Evolutionary conservation across 495 filamentous ascomycete genomes (phyloP).

Genomic region (Trichoderma virens): DNA sequence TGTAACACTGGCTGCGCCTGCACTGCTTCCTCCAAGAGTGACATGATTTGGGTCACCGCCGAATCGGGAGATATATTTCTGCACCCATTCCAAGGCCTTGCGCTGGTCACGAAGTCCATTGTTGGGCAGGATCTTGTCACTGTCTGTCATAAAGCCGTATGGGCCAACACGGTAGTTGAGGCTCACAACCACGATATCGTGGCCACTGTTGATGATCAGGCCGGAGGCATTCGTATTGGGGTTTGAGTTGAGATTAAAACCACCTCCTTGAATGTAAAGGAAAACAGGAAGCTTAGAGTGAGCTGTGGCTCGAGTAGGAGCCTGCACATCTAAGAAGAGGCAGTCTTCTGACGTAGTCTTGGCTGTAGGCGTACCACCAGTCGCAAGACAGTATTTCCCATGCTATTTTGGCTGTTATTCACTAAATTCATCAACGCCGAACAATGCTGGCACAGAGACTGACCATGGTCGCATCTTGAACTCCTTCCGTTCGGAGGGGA

Average conservation of each 20-base stretch:
- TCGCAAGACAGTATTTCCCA: constrained; percentile 13
- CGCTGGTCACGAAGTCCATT: constrained; percentile 55
- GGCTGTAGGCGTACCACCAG: constrained; percentile 5
- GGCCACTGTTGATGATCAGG: constrained; percentile 41
- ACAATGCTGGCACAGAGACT: constrained; percentile 6
- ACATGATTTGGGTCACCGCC: constrained; percentile 53
- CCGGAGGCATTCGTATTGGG: constrained; percentile 46
- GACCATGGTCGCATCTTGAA: constrained; percentile 40
- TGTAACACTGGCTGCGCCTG: constrained; percentile 37
- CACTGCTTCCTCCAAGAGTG: constrained; percentile 49
- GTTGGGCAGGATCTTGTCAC: constrained; percentile 45
- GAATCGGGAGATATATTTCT: constrained; percentile 47
- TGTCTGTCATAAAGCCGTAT: constrained; percentile 51
- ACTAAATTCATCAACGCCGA: background rate
- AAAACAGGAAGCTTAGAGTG: constrained; percentile 49
- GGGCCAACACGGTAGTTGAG: constrained; percentile 58
- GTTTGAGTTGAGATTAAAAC: constrained; percentile 52
- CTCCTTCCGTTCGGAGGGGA: constrained; percentile 30
- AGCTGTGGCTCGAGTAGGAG: constrained; percentile 43
- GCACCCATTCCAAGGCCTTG: constrained; percentile 50
- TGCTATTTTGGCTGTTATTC: background rate
- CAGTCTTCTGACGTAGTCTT: constrained; percentile 40
- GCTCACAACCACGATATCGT: constrained; percentile 49
- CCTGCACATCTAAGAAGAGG: constrained; percentile 59
- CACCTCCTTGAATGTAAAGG: constrained; percentile 64